A percentile compares a stretch with the other conserved stretches of the same genome.
These are phyloP conservation scores for Colletotrichum coccodes DNA, from an alignment of 2,329 filamentous ascomycete species.

Conservation along the genomic window DNA sequence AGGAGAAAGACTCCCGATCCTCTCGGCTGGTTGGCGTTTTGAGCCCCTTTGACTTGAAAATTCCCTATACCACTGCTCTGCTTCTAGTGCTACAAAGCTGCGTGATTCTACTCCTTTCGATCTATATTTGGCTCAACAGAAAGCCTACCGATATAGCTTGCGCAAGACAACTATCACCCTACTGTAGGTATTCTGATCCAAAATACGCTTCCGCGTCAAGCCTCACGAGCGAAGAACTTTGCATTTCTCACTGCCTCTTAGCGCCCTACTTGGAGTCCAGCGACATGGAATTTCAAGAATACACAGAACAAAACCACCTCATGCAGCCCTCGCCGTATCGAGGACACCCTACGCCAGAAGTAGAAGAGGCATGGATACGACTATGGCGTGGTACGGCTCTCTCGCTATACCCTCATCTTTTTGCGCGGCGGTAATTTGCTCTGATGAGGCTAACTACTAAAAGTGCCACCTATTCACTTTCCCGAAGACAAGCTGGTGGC, in stretches of 20 bases:
- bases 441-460: not conserved
- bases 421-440: not conserved
- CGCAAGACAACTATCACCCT: not conserved
- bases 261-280: not conserved
- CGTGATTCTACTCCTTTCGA: not conserved
- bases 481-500: not conserved
- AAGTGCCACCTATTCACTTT: not conserved
- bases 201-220: not conserved
- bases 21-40: no score
- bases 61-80: no score
- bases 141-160: not conserved
- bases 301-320: conserved; percentile 21
- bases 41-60: no score
- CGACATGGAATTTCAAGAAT: not conserved
- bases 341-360: conserved; percentile 21
- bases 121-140: not conserved
- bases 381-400: conserved; percentile 22
- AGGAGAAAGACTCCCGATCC: no score
- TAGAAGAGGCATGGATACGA: conserved; percentile 26
- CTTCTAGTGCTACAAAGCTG: not conserved
- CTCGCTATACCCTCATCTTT: no score
- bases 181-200: not conserved
- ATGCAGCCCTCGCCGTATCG: conserved; percentile 31
- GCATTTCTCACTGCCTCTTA: not conserved
- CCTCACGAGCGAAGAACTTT: not conserved